phyloP scores from a whole-genome alignment of 371 early-diverging fungal species.

The Paramicrosporidium saccamoebae region DNA sequence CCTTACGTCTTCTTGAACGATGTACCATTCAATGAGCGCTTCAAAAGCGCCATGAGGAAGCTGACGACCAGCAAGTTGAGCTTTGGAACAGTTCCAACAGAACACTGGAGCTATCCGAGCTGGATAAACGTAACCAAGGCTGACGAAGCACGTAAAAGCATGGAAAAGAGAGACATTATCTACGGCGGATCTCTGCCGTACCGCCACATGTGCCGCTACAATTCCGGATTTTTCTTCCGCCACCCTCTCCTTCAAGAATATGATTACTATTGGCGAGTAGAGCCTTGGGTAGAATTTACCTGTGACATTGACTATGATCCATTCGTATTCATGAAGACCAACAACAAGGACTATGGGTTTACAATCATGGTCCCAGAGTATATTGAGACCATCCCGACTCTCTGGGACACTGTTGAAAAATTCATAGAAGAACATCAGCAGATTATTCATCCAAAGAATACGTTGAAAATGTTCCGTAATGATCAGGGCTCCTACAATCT shows the following conservation, averaged over 20 bases:
- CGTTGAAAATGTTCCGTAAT: constrained; percentile 12
- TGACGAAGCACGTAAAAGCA: constrained; percentile 3
- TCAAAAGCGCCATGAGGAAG: constrained; percentile 14
- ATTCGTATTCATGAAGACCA: constrained; percentile 36
- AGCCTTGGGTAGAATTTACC: constrained; percentile 55
- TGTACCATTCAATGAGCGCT: constrained; percentile 32
- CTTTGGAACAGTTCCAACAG: constrained; percentile 4
- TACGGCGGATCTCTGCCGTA: constrained; percentile 61
- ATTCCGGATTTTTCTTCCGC: constrained; percentile 60
- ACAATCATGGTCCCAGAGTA: constrained; percentile 48
- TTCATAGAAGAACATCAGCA: constrained; percentile 12
- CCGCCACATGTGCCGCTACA: constrained; percentile 69
- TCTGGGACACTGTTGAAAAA: constrained; percentile 24
- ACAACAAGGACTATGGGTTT: constrained; percentile 44
- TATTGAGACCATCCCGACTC: constrained; percentile 34
- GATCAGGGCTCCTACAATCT: constrained; percentile 17
- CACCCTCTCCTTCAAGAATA: constrained; percentile 37
- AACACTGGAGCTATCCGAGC: constrained; percentile 5
- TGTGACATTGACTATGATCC: constrained; percentile 71
- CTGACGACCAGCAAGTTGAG: constrained; percentile 10
- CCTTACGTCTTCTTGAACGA: constrained; percentile 63
- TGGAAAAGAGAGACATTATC: constrained; percentile 15
- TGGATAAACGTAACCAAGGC: constrained; percentile 3
- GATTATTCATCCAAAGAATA: constrained; percentile 9
- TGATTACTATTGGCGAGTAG: constrained; percentile 84